phyloP scores from a whole-genome alignment of 2,329 filamentous ascomycete genomes.

The Fusarium domesticum region DNA sequence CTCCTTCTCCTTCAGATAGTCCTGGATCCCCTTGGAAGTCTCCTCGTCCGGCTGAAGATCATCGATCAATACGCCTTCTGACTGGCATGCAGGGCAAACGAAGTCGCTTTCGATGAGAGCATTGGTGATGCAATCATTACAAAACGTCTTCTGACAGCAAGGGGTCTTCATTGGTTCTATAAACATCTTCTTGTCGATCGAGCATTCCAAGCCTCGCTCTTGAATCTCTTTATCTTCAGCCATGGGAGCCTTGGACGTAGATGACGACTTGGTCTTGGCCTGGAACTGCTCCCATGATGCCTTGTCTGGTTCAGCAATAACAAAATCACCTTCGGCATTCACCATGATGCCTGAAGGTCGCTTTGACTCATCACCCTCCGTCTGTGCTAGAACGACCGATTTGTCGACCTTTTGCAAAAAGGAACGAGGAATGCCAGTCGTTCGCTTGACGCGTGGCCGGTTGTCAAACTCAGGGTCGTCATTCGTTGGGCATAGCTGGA shows the following conservation, averaged over 20 bases:
- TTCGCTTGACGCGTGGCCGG: constrained; percentile 88
- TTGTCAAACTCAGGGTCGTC: constrained; percentile 96
- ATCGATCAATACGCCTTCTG: constrained; percentile 89
- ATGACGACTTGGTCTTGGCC: constrained; percentile 85
- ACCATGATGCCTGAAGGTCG: constrained; percentile 91
- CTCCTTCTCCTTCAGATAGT: constrained; percentile 62
- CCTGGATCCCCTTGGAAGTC: constrained; percentile 71
- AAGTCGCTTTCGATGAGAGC: constrained; percentile 98
- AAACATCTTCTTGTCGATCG: constrained; percentile 97
- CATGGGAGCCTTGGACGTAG: constrained; percentile 73
- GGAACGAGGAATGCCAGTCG: constrained; percentile 92
- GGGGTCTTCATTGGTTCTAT: constrained; percentile 98
- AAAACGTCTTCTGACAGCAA: constrained; percentile 97
- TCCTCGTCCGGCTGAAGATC: constrained; percentile 83
- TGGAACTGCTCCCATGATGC: constrained; percentile 96
- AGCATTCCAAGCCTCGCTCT: constrained; percentile 85
- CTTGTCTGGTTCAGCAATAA: constrained; percentile 93
- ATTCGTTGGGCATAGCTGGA: constrained; percentile 97
- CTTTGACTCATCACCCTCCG: constrained; percentile 78
- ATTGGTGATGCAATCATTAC: constrained; percentile 99
- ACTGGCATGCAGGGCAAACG: constrained; percentile 86
- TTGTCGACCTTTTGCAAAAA: constrained; percentile 96
- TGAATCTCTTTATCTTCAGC: constrained; percentile 82
- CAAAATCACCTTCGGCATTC: constrained; percentile 95
- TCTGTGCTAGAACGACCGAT: constrained; percentile 69